Conservation (phyloP, 139 green algal genomes). For the Chlamydomonas sp. region DNA sequence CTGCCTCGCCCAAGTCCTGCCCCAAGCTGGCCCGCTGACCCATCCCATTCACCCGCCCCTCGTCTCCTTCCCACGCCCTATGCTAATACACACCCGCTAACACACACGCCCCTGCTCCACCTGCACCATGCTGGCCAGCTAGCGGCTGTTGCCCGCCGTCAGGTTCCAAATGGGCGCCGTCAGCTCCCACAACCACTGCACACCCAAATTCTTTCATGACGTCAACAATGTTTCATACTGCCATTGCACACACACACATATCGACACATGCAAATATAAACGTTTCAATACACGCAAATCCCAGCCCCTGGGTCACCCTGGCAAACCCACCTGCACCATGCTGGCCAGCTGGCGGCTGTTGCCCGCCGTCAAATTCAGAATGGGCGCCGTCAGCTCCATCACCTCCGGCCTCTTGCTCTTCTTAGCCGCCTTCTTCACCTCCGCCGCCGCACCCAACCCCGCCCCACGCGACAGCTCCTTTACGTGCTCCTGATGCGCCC, state of each 20-base stretch:
- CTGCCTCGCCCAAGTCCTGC: neutral
- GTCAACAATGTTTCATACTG: no score
- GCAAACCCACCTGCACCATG: constrained; percentile 38
- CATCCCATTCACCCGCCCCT: no score
- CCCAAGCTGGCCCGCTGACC: no score
- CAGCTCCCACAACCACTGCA: no score
- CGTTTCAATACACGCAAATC: neutral
- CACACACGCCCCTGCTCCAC: neutral
- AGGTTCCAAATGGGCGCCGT: constrained; percentile 18
- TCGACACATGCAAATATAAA: no score
- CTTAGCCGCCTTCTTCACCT: neutral
- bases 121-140: constrained; percentile 48
- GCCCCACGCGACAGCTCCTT: neutral
- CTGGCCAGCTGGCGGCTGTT: constrained; percentile 51
- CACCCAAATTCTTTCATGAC: no score
- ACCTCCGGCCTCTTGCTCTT: neutral
- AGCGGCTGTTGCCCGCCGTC: constrained; percentile 50
- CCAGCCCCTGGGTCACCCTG: neutral
- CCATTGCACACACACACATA: no score
- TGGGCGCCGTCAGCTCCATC: neutral
- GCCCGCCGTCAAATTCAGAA: constrained; percentile 47
- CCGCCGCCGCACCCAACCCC: no score
- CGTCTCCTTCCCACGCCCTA: no score
- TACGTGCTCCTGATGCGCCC: neutral
- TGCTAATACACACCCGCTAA: no score